Evolutionary conservation across 2,329 filamentous ascomycete species (phyloP).

Genomic region (Colletotrichum zoysiae): DNA sequence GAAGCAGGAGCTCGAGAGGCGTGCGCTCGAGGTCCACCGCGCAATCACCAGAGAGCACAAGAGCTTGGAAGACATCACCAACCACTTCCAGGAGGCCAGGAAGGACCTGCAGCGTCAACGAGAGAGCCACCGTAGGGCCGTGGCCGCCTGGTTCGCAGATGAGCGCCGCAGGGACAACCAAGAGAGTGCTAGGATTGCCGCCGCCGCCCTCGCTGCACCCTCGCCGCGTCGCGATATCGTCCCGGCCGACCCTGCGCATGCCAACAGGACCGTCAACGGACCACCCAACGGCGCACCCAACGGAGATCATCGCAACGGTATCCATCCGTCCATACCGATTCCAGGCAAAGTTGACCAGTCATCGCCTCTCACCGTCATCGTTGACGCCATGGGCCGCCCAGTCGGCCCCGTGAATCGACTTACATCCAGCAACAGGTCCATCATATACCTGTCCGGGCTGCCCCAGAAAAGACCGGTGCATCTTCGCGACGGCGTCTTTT

Average conservation of each 20-base stretch:
- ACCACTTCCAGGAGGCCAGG: constrained; percentile 10
- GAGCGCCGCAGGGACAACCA: constrained; percentile 18
- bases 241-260: constrained; percentile 1
- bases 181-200: constrained; percentile 27
- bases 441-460: constrained; percentile 9
- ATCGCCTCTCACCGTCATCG: constrained; percentile 44
- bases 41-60: constrained; percentile 28
- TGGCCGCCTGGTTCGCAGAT: constrained; percentile 19
- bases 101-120: neutral
- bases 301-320: constrained; percentile 1
- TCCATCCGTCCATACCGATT: neutral
- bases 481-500: constrained; percentile 2
- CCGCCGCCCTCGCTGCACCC: constrained; percentile 24
- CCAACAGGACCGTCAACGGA: constrained; percentile 3
- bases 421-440: constrained; percentile 2
- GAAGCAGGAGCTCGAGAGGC: constrained; percentile 34
- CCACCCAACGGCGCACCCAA: constrained; percentile 13
- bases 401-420: constrained; percentile 55
- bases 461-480: constrained; percentile 29
- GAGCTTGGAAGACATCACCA: constrained; percentile 22
- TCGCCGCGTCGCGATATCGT: constrained; percentile 4
- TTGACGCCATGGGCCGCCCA: constrained; percentile 53
- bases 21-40: constrained; percentile 21
- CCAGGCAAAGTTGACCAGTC: neutral
- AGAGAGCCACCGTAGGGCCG: neutral